These are phyloP conservation scores for Trichoderma brevicompactum DNA, from an alignment of 2,329 filamentous ascomycete genomes.

Conservation along the genomic window DNA sequence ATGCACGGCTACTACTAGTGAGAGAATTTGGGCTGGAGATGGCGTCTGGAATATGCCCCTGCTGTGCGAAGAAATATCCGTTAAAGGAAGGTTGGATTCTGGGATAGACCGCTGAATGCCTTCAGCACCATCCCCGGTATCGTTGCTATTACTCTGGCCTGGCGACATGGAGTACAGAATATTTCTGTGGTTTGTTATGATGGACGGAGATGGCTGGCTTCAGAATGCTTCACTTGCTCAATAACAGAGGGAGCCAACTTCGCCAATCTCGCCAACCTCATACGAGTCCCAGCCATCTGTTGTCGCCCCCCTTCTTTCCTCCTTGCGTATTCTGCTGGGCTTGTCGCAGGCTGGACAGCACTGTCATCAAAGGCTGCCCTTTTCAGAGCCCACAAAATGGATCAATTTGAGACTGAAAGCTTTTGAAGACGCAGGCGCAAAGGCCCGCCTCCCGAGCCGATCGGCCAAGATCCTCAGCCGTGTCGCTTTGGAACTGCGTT, in stretches of 20 bases:
- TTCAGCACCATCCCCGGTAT: background rate
- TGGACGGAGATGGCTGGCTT: slow-evolving; percentile 4
- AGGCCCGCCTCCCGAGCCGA: slow-evolving; percentile 24
- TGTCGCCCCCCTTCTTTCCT: background rate
- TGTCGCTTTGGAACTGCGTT: background rate
- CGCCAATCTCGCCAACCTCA: slow-evolving; percentile 19
- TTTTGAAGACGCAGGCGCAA: background rate
- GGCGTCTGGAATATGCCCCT: slow-evolving; percentile 7
- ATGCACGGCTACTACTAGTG: background rate
- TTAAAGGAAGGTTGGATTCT: slow-evolving; percentile 19
- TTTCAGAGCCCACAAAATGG: slow-evolving; percentile 1
- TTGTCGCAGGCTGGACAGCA: slow-evolving; percentile 8
- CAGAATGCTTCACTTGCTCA: slow-evolving; percentile 4
- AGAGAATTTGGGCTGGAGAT: background rate
- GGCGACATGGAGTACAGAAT: background rate
- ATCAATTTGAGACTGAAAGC: slow-evolving; percentile 13
- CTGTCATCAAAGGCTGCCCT: slow-evolving; percentile 14
- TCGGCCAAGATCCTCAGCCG: slow-evolving; percentile 21
- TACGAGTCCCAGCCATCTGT: background rate
- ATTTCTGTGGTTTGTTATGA: background rate
- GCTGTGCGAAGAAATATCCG: slow-evolving; percentile 12
- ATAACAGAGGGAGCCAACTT: background rate
- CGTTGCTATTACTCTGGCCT: background rate
- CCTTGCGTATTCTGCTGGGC: slow-evolving; percentile 8
- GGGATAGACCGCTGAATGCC: background rate